phyloP scores from a whole-genome alignment of 495 filamentous ascomycete species.

The Daldinia bambusicola region DNA sequence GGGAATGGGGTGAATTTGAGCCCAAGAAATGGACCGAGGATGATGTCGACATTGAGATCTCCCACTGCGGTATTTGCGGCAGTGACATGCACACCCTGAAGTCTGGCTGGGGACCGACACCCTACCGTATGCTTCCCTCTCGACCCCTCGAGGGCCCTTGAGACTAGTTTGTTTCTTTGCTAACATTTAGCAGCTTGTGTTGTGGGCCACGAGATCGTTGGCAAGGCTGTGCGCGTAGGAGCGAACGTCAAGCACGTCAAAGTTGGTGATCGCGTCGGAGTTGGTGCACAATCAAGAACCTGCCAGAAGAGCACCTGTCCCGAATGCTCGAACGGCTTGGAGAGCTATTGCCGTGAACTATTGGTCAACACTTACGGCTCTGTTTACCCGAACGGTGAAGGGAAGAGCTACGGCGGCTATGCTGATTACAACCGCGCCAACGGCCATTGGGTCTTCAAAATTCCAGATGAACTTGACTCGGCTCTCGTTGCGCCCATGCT shows the following conservation, averaged over 20 bases:
- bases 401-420: constrained; percentile 74
- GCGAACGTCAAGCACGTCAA: constrained; percentile 70
- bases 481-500: constrained; percentile 81
- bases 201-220: constrained; percentile 75
- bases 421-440: constrained; percentile 76
- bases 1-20: constrained; percentile 71
- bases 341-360: constrained; percentile 72
- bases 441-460: constrained; percentile 79
- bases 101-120: constrained; percentile 68
- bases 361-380: constrained; percentile 75
- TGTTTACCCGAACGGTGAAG: constrained; percentile 69
- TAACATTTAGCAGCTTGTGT: constrained; percentile 44
- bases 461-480: constrained; percentile 68
- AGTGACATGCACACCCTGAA: constrained; percentile 79
- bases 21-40: constrained; percentile 82
- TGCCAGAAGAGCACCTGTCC: constrained; percentile 74
- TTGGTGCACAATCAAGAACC: constrained; percentile 80
- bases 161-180: not conserved
- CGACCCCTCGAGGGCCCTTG: not conserved
- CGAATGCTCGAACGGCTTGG: constrained; percentile 69
- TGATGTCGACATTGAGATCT: constrained; percentile 80
- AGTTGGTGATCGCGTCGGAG: constrained; percentile 84
- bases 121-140: constrained; percentile 40
- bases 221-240: constrained; percentile 76
- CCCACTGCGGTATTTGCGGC: constrained; percentile 88